Conservation (phyloP, 2,329 filamentous ascomycete genomes). For the Aspergillus carbonarius region DNA sequence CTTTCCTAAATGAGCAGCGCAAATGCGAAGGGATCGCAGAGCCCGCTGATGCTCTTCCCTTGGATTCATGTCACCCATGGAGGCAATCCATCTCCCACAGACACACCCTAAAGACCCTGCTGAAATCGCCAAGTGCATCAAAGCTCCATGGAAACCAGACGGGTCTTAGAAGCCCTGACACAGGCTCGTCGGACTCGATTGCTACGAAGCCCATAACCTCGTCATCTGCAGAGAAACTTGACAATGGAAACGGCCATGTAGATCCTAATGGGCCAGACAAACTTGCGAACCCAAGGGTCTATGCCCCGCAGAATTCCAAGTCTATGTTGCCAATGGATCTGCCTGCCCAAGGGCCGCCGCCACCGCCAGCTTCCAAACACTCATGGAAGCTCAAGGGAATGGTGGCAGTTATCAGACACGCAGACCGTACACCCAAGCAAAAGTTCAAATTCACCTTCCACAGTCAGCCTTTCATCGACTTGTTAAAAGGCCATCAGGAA, state of each 20-base stretch:
- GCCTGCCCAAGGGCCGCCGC: slow-evolving; percentile 38
- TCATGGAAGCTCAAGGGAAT: slow-evolving; percentile 98
- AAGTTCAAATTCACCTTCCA: slow-evolving; percentile 99
- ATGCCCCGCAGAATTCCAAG: slow-evolving; percentile 26
- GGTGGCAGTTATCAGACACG: slow-evolving; percentile 93
- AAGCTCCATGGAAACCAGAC: slow-evolving; percentile 54
- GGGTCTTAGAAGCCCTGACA: slow-evolving; percentile 40
- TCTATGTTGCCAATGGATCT: slow-evolving; percentile 27
- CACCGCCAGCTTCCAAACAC: slow-evolving; percentile 74
- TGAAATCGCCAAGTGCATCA: slow-evolving; percentile 66
- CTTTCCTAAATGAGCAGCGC: slow-evolving; percentile 77
- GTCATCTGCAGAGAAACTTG: slow-evolving; percentile 31
- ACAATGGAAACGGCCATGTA: slow-evolving; percentile 20
- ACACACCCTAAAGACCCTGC: slow-evolving; percentile 56
- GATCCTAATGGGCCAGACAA: slow-evolving; percentile 20
- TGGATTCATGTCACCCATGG: slow-evolving; percentile 35
- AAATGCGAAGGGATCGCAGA: slow-evolving; percentile 35
- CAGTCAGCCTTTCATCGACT: slow-evolving; percentile 89
- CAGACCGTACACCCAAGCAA: slow-evolving; percentile 95
- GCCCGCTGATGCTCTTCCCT: slow-evolving; percentile 34
- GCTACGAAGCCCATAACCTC: slow-evolving; percentile 34
- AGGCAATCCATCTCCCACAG: slow-evolving; percentile 47
- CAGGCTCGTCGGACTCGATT: slow-evolving; percentile 47
- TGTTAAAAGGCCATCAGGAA: slow-evolving; percentile 92
- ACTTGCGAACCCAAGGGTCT: slow-evolving; percentile 19